Evolutionary conservation across 768 basidiomycete species (phyloP), one percentile per base, ranked within the genome.

Genomic region (Tricholoma sp.): DNA sequence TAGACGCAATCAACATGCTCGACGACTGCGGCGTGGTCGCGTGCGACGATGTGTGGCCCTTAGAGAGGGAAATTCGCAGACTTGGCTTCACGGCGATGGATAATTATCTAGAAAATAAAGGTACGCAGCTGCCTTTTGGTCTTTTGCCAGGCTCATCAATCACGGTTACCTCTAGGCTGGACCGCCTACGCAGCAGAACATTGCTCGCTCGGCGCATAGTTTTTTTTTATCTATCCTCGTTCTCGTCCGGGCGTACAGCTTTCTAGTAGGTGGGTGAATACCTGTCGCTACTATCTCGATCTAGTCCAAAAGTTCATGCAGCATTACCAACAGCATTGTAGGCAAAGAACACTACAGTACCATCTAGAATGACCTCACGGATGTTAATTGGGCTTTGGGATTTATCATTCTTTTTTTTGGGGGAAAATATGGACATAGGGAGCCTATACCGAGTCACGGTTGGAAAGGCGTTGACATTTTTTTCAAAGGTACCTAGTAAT

Each of bases 11-110:
- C 13, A 72, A 71, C 47, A 70, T 74, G n/a, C 63, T 80, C 58
- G 73, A 78, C 60, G 78, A 80, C 56, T 78, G 76, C 57, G 76
- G 75, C 6, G 75, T 79, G 9, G 66, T 78, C 17, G 72, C 72
- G 37, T 80, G 78, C 63, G 75, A 79, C 52, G 78, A 80, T 70
- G 75, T 73, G 18, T 76, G 75, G 76, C 55, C 76, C 28, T 62
- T 80, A 24, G 78, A 80, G 66, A 65, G 77, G 58, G 78, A 80
- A 63, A 72, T 80, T 17, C 65, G 74, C 57, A 64, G 74, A 36
- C 76, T 72, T 62, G 76, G 76, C 32, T 80, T 80, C 61, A 70
- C 69, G 20, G 77, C 77, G 54, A 80, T 80, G 78, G 78, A 79
- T 60, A 72, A 68, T 54, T 80, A 76, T 66, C 44, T 79, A 52